Conservation (phyloP, 495 filamentous ascomycete species). For the Penicillium robsamsonii region DNA sequence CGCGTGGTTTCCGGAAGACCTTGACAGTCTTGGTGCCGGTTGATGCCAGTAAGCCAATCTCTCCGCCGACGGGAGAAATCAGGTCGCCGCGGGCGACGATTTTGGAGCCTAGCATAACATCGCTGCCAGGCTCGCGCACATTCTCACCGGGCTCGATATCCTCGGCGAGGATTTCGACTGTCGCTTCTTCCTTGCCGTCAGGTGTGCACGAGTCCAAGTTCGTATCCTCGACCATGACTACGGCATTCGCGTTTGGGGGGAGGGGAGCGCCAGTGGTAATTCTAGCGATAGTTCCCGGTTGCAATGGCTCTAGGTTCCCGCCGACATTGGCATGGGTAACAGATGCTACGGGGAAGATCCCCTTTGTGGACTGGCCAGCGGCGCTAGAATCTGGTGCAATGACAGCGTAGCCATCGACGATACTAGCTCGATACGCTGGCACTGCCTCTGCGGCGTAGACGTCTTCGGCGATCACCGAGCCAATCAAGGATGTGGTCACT, state of each 20-base stretch:
- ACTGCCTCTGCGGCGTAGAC: conserved; percentile 77
- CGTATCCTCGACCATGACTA: conserved; percentile 98
- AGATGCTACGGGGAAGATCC: conserved; percentile 80
- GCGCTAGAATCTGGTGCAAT: conserved; percentile 43
- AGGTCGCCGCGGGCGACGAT: conserved; percentile 75
- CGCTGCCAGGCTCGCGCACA: conserved; percentile 86
- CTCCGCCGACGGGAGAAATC: conserved; percentile 81
- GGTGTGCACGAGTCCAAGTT: conserved; percentile 66
- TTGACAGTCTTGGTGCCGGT: conserved; percentile 73
- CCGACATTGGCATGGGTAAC: conserved; percentile 80
- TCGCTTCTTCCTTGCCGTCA: conserved; percentile 79
- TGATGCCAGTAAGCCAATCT: conserved; percentile 84
- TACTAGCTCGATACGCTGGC: conserved; percentile 91
- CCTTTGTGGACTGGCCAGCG: conserved; percentile 60
- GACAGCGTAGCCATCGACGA: conserved; percentile 95
- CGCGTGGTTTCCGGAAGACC: conserved; percentile 70
- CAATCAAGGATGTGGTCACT: conserved; percentile 64
- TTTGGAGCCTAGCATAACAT: conserved; percentile 64
- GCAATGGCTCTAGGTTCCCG: conserved; percentile 54
- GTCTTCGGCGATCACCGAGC: conserved; percentile 77
- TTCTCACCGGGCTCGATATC: conserved; percentile 80
- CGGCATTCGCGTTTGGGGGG: conserved; percentile 81
- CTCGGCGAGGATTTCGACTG: conserved; percentile 77
- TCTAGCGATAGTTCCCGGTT: conserved; percentile 73
- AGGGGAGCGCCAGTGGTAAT: conserved; percentile 95